Evolutionary conservation across 2,329 filamentous ascomycete species (phyloP).

Genomic region (Neofusicoccum laricinum): DNA sequence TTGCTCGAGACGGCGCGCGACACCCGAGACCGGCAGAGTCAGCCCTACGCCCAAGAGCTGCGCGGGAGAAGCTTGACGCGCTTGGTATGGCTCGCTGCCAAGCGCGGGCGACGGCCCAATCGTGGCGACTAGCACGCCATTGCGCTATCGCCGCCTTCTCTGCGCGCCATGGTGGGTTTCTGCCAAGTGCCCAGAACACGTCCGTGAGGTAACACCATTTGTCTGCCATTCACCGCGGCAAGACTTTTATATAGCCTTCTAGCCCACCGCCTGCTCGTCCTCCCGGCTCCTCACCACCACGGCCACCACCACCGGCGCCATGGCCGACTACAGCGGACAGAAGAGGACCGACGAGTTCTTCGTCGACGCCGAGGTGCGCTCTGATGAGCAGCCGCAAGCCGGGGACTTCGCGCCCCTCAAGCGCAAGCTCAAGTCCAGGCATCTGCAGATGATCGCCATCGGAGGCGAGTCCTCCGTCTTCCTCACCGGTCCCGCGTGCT

Average conservation of each 20-base stretch:
- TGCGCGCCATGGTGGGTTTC: not conserved
- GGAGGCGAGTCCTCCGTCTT: constrained; percentile 18
- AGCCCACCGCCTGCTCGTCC: not conserved
- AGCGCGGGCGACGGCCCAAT: not conserved
- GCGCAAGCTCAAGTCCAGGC: constrained; percentile 23
- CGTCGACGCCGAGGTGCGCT: not conserved
- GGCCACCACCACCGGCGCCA: not conserved
- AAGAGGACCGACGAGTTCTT: not conserved
- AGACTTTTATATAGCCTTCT: not conserved
- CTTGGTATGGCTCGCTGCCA: not conserved
- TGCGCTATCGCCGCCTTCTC: constrained; percentile 3
- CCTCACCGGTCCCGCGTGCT: not conserved
- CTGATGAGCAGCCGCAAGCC: not conserved
- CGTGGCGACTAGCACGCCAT: constrained; percentile 3
- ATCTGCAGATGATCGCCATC: constrained; percentile 26
- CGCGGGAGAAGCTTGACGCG: constrained; percentile 1
- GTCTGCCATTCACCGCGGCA: not conserved
- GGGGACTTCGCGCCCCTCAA: constrained; percentile 19
- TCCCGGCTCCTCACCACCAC: not conserved
- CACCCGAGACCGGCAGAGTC: not conserved
- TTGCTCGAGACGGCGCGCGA: not conserved
- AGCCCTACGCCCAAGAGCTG: not conserved
- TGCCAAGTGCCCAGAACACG: constrained; percentile 8
- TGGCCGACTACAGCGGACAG: not conserved
- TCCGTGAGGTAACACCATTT: not conserved